A percentile compares a stretch with the other conserved stretches of the same genome.
Conservation (phyloP, 1,284 basidiomycete species). For the Malassezia dermatis region DNA sequence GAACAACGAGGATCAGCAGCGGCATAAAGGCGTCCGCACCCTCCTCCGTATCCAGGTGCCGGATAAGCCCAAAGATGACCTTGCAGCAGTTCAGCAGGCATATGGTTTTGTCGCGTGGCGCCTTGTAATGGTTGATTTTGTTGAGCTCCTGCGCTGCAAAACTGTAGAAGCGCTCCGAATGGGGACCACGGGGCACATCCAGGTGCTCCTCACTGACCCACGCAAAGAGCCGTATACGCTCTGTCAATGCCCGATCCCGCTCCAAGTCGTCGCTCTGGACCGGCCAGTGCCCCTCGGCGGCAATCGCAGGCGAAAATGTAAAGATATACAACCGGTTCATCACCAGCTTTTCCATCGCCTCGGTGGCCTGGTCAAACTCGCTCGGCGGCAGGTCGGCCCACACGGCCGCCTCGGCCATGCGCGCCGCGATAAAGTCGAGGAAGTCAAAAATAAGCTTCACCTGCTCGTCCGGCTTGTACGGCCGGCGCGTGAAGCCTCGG, state of each 20-base stretch:
- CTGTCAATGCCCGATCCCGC: constrained; percentile 75
- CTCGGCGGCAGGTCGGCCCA: constrained; percentile 52
- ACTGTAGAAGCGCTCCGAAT: constrained; percentile 68
- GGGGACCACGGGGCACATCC: constrained; percentile 52
- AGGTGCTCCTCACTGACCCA: constrained; percentile 85
- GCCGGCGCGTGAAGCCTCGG: constrained; percentile 45
- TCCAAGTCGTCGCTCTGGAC: constrained; percentile 81
- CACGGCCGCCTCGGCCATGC: constrained; percentile 37
- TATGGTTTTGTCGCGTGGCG: constrained; percentile 91
- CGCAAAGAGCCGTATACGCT: constrained; percentile 79
- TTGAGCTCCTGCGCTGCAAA: constrained; percentile 79
- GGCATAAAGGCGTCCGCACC: constrained; percentile 80
- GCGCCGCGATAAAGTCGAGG: constrained; percentile 42
- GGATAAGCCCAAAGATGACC: constrained; percentile 91
- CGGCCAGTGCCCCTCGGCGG: constrained; percentile 38
- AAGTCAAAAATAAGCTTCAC: constrained; percentile 48
- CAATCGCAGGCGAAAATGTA: constrained; percentile 43
- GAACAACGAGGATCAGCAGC: constrained; percentile 82
- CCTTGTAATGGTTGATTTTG: constrained; percentile 98
- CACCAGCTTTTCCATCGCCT: constrained; percentile 98
- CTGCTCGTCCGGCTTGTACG: constrained; percentile 42
- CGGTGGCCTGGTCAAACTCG: constrained; percentile 92
- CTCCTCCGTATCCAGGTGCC: constrained; percentile 57
- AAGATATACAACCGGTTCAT: constrained; percentile 81
- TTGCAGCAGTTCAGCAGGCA: constrained; percentile 97